Evolutionary conservation across 768 basidiomycete genomes (phyloP), one percentile per base, ranked within the genome.

Genomic region (Tricholoma sp.): DNA sequence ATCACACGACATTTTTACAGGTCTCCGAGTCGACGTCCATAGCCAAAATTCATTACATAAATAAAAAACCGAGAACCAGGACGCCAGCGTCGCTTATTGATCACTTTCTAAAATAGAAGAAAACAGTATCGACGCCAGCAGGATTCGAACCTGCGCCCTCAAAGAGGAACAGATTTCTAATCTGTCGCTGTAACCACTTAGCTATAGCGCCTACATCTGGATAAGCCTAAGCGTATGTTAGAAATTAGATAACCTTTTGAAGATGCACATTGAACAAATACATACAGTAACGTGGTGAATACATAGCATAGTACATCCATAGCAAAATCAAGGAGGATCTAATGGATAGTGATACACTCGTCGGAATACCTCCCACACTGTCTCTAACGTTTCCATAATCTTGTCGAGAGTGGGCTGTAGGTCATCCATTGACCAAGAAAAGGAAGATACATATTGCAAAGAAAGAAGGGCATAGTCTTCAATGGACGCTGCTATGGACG

Each of bases 181-280:
- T 83, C 81, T 82, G 76, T 82, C 83, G 83, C 83, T 80, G 81
- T 84, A 85, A 84, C 83, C 82, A 84, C 83, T 85, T 82, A 80
- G 83, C 82, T 82, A 83, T 83, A 80, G 82, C 53, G 59, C 59
- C 56, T n/a, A 37, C 52, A 55, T 52, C n/a, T n/a, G n/a, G n/a
- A n/a, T n/a, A n/a, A n/a, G n/a, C n/a, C n/a, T n/a, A n/a, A n/a
- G n/a, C n/a, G n/a, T n/a, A n/a, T n/a, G n/a, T n/a, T n/a, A n/a
- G n/a, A n/a, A n/a, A n/a, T n/a, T n/a, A n/a, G n/a, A n/a, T n/a
- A n/a, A n/a, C n/a, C n/a, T n/a, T n/a, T n/a, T n/a, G n/a, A n/a
- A n/a, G n/a, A n/a, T n/a, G n/a, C n/a, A n/a, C n/a, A n/a, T n/a
- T n/a, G n/a, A n/a, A n/a, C n/a, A n/a, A n/a, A n/a, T n/a, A n/a